These are phyloP conservation scores for Hydnum rufescens DNA, from an alignment of 768 basidiomycete species.

Conservation along the genomic window DNA sequence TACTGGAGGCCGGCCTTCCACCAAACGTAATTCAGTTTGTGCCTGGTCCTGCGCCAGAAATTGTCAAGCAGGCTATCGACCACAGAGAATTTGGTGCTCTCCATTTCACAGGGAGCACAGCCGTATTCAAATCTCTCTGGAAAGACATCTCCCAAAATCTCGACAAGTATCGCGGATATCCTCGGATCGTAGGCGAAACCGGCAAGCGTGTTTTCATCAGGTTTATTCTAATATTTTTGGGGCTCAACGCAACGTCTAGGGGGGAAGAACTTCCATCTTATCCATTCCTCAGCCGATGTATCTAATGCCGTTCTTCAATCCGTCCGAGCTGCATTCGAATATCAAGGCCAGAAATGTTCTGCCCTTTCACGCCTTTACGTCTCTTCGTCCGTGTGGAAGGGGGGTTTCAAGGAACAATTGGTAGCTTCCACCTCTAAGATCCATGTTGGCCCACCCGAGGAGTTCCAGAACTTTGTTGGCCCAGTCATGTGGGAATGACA, in stretches of 20 bases:
- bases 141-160: slow-evolving; percentile 82
- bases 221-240: background rate
- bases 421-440: slow-evolving; percentile 63
- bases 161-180: slow-evolving; percentile 74
- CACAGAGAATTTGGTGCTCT: slow-evolving; percentile 68
- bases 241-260: slow-evolving; percentile 23
- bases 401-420: slow-evolving; percentile 67
- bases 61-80: slow-evolving; percentile 67
- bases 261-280: slow-evolving; percentile 95
- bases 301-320: slow-evolving; percentile 78
- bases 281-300: slow-evolving; percentile 75
- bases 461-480: slow-evolving; percentile 79
- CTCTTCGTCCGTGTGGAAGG: slow-evolving; percentile 63
- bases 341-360: slow-evolving; percentile 97
- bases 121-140: slow-evolving; percentile 90
- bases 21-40: slow-evolving; percentile 93
- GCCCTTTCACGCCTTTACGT: slow-evolving; percentile 86
- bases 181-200: slow-evolving; percentile 93
- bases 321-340: slow-evolving; percentile 83
- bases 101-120: slow-evolving; percentile 93
- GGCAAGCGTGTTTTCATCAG: slow-evolving; percentile 19
- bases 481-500: slow-evolving; percentile 84
- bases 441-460: slow-evolving; percentile 55
- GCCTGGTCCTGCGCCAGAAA: slow-evolving; percentile 68
- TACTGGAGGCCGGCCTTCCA: slow-evolving; percentile 86